Conservation (phyloP, 2,329 filamentous ascomycete species). For the Xylariales sp. region DNA sequence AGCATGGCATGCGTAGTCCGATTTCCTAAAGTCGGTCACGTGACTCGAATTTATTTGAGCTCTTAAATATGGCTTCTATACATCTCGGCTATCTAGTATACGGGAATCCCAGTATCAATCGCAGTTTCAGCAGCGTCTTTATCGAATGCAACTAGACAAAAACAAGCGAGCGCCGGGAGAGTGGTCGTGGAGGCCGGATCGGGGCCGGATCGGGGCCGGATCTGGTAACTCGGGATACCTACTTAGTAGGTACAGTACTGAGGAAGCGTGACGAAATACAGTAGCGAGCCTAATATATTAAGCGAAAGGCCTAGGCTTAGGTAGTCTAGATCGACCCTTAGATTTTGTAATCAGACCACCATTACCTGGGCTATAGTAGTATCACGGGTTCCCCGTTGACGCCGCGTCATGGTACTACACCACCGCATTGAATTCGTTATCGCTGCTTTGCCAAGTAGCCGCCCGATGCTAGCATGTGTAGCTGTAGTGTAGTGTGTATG, state of each 20-base stretch:
- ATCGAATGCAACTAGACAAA: conserved; percentile 4
- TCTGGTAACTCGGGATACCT: not conserved
- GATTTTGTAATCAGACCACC: no score
- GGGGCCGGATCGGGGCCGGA: not conserved
- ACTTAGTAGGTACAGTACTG: not conserved
- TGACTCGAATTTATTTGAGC: not conserved
- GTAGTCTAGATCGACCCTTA: no score
- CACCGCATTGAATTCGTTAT: not conserved
- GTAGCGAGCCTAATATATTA: no score
- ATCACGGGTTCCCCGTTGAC: no score
- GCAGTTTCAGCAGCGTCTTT: not conserved
- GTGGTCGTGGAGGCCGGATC: not conserved
- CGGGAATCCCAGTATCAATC: no score
- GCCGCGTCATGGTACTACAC: not conserved
- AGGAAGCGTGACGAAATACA: no score
- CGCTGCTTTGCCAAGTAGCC: not conserved
- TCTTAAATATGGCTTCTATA: not conserved
- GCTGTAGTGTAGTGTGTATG: not conserved
- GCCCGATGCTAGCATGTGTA: not conserved
- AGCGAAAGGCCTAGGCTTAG: no score
- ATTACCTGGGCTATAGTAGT: no score
- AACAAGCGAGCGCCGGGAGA: not conserved
- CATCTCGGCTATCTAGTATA: not conserved
- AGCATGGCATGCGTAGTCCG: no score
- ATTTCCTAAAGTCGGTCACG: not conserved